Conservation (phyloP, 257 asterid species). For the Sherardia arvensis region DNA sequence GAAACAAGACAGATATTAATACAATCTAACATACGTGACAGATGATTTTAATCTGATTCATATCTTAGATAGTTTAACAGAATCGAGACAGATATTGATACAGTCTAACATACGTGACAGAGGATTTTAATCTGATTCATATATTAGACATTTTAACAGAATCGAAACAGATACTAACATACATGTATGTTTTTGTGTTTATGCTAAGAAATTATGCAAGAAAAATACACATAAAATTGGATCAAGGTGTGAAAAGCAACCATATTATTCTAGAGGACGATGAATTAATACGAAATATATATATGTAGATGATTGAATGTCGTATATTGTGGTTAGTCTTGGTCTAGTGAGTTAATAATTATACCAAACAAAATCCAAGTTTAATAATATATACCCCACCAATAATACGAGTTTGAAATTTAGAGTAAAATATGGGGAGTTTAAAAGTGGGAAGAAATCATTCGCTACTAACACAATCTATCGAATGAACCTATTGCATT, state of each 20-base stretch:
- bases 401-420: conserved; percentile 2
- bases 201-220: neutral
- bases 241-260: conserved; percentile 2
- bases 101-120: too few relatives aligned
- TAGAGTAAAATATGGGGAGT: conserved; percentile 6
- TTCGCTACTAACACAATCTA: conserved; percentile 25
- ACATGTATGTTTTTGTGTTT: too few relatives aligned
- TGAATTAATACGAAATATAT: neutral
- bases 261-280: neutral
- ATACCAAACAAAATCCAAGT: conserved; percentile 25
- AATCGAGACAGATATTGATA: too few relatives aligned
- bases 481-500: conserved; percentile 24
- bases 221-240: too few relatives aligned
- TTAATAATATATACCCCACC: conserved; percentile 42
- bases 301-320: neutral
- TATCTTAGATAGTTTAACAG: too few relatives aligned
- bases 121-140: too few relatives aligned
- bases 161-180: too few relatives aligned
- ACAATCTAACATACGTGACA: too few relatives aligned
- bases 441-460: conserved; percentile 10
- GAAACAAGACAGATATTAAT: too few relatives aligned
- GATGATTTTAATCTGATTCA: too few relatives aligned
- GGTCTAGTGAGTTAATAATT: conserved; percentile 17
- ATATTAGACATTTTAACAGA: too few relatives aligned
- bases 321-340: neutral